phyloP scores from a whole-genome alignment of 2,329 filamentous ascomycete species.

The Bisporella sp. region DNA sequence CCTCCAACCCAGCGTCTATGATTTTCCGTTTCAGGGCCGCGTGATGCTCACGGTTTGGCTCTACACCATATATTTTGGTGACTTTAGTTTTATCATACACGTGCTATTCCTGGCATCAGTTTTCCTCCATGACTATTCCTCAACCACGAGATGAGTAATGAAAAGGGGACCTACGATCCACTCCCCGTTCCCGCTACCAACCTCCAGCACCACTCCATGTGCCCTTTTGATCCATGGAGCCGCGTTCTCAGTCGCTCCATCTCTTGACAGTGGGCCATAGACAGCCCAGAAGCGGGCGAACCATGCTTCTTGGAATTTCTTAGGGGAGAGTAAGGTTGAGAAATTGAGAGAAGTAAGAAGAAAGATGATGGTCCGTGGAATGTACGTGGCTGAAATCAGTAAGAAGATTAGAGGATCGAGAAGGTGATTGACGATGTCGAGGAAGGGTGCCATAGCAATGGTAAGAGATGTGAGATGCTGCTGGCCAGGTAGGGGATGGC shows the following conservation, averaged over 20 bases:
- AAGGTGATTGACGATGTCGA: constrained; percentile 12
- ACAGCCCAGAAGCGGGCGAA: constrained; percentile 55
- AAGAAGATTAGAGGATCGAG: constrained; percentile 48
- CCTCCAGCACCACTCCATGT: constrained; percentile 36
- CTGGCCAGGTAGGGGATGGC: no score
- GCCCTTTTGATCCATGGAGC: constrained; percentile 31
- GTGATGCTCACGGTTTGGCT: constrained; percentile 53
- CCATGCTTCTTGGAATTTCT: constrained; percentile 36
- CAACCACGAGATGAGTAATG: no score
- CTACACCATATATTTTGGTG: constrained; percentile 51
- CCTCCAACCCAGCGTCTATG: constrained; percentile 43
- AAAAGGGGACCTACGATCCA: constrained; percentile 37
- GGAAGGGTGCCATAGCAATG: no score
- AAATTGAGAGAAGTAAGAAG: constrained; percentile 28
- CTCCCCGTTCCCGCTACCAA: constrained; percentile 54
- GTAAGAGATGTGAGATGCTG: no score
- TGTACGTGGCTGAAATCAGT: constrained; percentile 36
- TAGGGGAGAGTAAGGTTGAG: not conserved
- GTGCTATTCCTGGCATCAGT: constrained; percentile 11
- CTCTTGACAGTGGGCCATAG: constrained; percentile 43
- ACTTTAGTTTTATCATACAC: constrained; percentile 33
- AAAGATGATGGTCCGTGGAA: constrained; percentile 42
- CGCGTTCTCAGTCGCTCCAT: constrained; percentile 35
- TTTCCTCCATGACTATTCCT: no score
- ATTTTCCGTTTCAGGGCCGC: constrained; percentile 39